These are phyloP conservation scores for Phoma sp. DNA, from an alignment of 2,329 filamentous ascomycete genomes.

Conservation along the genomic window DNA sequence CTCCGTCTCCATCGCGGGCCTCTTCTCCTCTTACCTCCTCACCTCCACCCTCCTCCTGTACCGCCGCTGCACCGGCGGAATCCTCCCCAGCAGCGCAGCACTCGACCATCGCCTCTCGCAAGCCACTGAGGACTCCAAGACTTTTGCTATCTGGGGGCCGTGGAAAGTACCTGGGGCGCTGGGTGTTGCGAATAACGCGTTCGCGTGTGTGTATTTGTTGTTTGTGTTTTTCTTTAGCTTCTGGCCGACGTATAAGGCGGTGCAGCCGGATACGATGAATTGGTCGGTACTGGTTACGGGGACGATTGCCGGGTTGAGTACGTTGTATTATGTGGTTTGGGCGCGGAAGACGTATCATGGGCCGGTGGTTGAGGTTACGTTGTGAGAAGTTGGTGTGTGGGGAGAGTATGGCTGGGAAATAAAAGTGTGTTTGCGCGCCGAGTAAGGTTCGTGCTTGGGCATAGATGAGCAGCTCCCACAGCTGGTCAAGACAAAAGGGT, in stretches of 20 bases:
- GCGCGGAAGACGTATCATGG: conserved; percentile 35
- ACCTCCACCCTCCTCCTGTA: conserved; percentile 30
- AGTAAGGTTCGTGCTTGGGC: too few species aligned
- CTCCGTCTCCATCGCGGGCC: conserved; percentile 34
- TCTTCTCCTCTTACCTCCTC: conserved; percentile 37
- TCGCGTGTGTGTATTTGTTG: conserved; percentile 28
- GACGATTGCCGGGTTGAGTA: conserved; percentile 21
- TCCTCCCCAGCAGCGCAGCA: conserved; percentile 14
- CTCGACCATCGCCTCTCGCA: neutral
- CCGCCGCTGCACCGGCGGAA: conserved; percentile 32
- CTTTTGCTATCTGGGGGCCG: conserved; percentile 29
- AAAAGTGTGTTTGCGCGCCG: too few species aligned
- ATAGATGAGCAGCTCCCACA: too few species aligned
- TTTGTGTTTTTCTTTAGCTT: conserved; percentile 41
- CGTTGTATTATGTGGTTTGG: conserved; percentile 32
- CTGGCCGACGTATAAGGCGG: conserved; percentile 27
- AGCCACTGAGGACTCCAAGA: conserved; percentile 13
- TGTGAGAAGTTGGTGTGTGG: neutral
- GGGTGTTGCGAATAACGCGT: conserved; percentile 32
- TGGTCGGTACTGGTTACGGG: conserved; percentile 35
- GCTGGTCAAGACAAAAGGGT: too few species aligned
- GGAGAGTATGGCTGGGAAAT: too few species aligned
- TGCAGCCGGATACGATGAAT: conserved; percentile 34
- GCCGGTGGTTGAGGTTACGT: conserved; percentile 31
- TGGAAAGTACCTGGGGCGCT: conserved; percentile 27